Conservation (phyloP, 768 basidiomycete genomes). For the Agrocybe pediades region DNA sequence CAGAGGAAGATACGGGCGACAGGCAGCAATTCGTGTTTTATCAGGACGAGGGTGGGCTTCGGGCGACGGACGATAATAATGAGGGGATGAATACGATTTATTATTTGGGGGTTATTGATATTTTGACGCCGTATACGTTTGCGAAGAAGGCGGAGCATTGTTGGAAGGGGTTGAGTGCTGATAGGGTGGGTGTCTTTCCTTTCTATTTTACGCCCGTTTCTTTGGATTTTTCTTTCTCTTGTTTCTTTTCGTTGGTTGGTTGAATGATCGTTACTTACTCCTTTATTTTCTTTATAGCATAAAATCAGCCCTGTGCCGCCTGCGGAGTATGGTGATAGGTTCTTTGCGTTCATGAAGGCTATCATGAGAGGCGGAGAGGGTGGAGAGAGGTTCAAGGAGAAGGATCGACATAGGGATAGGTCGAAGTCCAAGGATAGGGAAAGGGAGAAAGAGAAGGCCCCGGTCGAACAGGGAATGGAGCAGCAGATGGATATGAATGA, state of each 20-base stretch:
- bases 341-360: conserved; percentile 84
- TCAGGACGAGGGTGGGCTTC: conserved; percentile 92
- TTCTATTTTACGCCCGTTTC: no score
- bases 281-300: conserved; percentile 53
- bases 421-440: no score
- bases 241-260: not conserved
- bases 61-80: conserved; percentile 88
- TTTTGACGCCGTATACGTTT: conserved; percentile 83
- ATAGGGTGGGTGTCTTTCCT: conserved; percentile 80
- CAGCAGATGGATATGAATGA: not conserved
- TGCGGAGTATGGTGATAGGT: conserved; percentile 83
- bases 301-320: conserved; percentile 95
- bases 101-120: conserved; percentile 96
- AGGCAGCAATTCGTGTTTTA: conserved; percentile 87
- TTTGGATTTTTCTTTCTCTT: not conserved
- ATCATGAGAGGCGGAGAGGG: conserved; percentile 83
- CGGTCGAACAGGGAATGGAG: no score
- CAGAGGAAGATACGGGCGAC: conserved; percentile 66
- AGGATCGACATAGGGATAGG: conserved; percentile 2
- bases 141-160: conserved; percentile 85
- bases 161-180: conserved; percentile 86
- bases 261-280: not conserved
- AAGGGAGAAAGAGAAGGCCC: not conserved
- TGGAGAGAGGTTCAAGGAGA: conserved; percentile 39
- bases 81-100: conserved; percentile 76